Percentiles rank a stretch among this genome's conserved stretches.
phyloP scores from a whole-genome alignment of 305 asterid genomes.

The Rubia balearica region DNA sequence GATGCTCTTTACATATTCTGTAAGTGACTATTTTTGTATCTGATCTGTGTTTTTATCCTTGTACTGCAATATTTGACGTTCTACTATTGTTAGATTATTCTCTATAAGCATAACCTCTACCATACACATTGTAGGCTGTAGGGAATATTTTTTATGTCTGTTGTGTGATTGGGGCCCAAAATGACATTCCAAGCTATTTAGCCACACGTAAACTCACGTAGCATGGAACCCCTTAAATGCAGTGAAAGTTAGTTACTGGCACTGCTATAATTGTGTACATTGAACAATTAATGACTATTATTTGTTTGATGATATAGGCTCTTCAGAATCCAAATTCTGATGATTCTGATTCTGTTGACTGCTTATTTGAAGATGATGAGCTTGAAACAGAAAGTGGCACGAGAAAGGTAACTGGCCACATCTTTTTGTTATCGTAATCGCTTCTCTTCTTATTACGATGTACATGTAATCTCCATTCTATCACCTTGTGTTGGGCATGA shows the following conservation, averaged over 20 bases:
- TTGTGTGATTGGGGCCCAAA: neutral
- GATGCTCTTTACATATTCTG: conserved; percentile 65
- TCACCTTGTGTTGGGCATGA: neutral
- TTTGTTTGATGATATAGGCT: conserved; percentile 11
- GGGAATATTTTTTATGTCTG: neutral
- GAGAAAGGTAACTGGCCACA: conserved; percentile 8
- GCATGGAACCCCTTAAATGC: neutral
- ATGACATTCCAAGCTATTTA: neutral
- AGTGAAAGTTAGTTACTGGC: too few relatives aligned
- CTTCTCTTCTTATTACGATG: neutral
- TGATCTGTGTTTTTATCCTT: conserved; percentile 3
- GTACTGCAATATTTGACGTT: neutral
- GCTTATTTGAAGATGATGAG: neutral
- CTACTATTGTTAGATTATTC: neutral
- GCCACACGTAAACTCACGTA: neutral
- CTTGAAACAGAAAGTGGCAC: conserved; percentile 8
- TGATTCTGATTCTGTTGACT: conserved; percentile 10
- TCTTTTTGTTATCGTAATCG: neutral
- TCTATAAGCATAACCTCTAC: neutral
- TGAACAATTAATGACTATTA: neutral
- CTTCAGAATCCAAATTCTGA: conserved; percentile 10
- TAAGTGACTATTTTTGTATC: conserved; percentile 30
- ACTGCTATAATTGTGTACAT: neutral
- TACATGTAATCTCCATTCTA: neutral
- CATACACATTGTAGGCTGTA: neutral